A percentile compares a stretch with the other conserved stretches of the same genome.
These are phyloP conservation scores for Gynostemma pentaphyllum DNA, from an alignment of 306 rosid species.

Conservation along the genomic window DNA sequence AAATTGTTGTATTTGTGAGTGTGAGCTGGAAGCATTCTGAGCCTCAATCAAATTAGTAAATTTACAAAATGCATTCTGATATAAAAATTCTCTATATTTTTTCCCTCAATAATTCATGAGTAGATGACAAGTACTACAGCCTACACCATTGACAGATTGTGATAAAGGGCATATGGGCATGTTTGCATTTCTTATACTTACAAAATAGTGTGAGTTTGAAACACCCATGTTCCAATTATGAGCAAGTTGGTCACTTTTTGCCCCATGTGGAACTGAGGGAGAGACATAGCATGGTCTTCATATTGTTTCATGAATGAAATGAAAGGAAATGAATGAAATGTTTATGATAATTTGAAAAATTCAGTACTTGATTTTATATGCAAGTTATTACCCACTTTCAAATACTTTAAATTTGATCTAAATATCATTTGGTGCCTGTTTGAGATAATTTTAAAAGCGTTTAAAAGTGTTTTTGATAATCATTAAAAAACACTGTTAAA, in stretches of 20 bases:
- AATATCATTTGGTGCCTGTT: neutral
- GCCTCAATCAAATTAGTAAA: neutral
- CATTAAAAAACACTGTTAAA: too few relatives aligned
- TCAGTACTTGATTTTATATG: neutral
- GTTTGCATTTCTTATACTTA: constrained; percentile 7
- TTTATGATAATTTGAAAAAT: neutral
- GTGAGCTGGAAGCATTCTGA: neutral
- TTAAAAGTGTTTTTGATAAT: too few relatives aligned
- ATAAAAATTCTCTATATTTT: neutral
- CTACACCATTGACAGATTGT: neutral
- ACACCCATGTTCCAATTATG: constrained; percentile 16
- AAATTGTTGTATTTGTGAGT: too few relatives aligned
- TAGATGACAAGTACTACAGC: neutral
- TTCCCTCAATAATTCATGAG: neutral
- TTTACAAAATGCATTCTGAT: neutral
- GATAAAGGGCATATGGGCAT: constrained; percentile 9
- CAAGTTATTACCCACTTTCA: neutral
- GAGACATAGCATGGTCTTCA: neutral
- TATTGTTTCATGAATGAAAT: neutral
- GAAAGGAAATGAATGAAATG: neutral
- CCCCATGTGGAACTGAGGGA: constrained; percentile 11
- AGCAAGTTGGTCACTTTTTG: constrained; percentile 9
- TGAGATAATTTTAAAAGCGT: neutral
- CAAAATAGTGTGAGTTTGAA: constrained; percentile 8
- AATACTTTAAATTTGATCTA: neutral